Evolutionary conservation across 2,329 filamentous ascomycete genomes (phyloP), one percentile per base, ranked within the genome.

Genomic region (Coniochaeta hoffmannii): DNA sequence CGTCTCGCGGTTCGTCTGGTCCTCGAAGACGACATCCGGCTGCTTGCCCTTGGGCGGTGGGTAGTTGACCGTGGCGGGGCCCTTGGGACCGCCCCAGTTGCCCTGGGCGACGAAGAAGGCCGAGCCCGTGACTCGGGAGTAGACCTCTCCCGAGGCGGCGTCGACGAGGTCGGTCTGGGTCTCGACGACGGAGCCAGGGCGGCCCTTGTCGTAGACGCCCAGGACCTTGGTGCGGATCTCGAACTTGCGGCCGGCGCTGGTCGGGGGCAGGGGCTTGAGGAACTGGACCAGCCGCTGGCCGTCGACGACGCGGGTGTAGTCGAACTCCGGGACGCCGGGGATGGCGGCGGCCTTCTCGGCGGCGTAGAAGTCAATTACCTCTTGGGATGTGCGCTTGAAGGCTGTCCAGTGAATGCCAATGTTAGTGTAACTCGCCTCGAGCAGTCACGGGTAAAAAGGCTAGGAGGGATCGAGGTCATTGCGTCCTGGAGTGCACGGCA

Each of bases 201-300:
- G 88, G 64, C 90, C 90, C 77, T 95, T 96, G 75, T 96, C 90
- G 70, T 94, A 95, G 35, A 95, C 88, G 53, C 90, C 90, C 19
- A 95, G 71, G 24, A 95, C 88, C 68, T 87, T 91, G 65, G 79
- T 85, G 63, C 88, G 82, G 59, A 89, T 73, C 76, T 94, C 87
- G 69, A 95, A 94, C 60, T 81, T 83, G 60, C 77, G 78, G 58
- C 89, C 90, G 11, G 77, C 84, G 36, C 86, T 91, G 7, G 82
- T 81, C 0, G 85, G 73, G 12, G 90, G 90, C 4, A 96, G 78
- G 8, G 85, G 83, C 73, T 90, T 90, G 69, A 89, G 73, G 71
- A 94, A 87, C 56, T 86, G 80, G 60, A 95, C 82, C 66, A 84
- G 85, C 65, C 90, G 88, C 77, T 95, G 89, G 66, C 90, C 90